Conservation (phyloP, 179 eudicot species). For the Monotropa hypopitys region DNA sequence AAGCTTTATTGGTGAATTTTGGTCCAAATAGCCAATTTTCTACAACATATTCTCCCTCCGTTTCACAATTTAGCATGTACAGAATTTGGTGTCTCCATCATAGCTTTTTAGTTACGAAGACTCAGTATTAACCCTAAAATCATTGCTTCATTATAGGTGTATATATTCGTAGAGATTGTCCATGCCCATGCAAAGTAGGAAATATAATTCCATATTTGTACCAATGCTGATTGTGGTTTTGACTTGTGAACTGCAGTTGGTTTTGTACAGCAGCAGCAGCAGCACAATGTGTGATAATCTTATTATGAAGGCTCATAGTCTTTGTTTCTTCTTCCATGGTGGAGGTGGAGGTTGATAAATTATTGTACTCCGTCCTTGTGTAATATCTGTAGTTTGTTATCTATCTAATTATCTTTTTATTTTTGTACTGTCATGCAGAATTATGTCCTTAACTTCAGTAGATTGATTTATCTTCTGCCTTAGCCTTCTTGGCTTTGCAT, state of each 20-base stretch:
- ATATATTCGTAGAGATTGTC: neutral
- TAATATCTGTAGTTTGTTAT: too few relatives aligned
- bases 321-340: neutral
- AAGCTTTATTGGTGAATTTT: neutral
- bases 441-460: too few relatives aligned
- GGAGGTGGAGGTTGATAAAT: neutral
- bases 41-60: neutral
- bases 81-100: neutral
- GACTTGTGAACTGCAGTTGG: slow-evolving; percentile 11
- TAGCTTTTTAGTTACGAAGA: too few relatives aligned
- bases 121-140: neutral
- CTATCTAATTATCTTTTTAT: too few relatives aligned
- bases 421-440: too few relatives aligned
- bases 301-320: neutral
- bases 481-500: too few relatives aligned
- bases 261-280: slow-evolving; percentile 11
- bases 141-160: neutral
- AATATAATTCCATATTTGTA: neutral
- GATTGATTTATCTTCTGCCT: neutral
- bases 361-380: too few relatives aligned
- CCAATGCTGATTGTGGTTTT: neutral
- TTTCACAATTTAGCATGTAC: neutral
- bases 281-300: neutral
- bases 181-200: neutral
- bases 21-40: neutral